Base-by-base conservation (phyloP, 2,329 filamentous ascomycete species). In the Hymenotorrendiella dingleyae region DNA sequence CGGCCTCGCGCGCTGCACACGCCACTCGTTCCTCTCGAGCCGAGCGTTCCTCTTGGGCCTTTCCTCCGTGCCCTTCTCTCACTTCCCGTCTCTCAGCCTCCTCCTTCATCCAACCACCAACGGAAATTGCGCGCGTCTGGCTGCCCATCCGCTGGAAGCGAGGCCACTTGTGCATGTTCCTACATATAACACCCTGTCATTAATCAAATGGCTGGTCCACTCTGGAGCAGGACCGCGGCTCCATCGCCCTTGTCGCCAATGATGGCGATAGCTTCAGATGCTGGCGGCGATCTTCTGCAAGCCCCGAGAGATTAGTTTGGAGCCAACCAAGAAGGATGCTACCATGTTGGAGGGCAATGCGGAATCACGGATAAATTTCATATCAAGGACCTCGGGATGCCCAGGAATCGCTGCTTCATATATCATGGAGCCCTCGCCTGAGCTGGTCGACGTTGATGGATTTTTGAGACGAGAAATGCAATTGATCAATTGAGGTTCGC, bases 11-110 rank as follows among this genome's bases (percentile, higher is more conserved):
- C 29, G 14, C 29, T 6, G 26, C 36, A 38, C 36, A 19, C 36
- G 24, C 36, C 36, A 38, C 24, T 38, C 36, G 26, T 38, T 38
- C 36, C 36, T 33, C 29, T n/a, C n/a, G n/a, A n/a, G n/a, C n/a
- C n/a, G n/a, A n/a, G n/a, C n/a, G n/a, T 16, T 9, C 29, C 29
- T 33, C 29, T 17, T 33, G 24, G 12, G 12, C 12, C 29, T 17
- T 9, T 33, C 29, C 14, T 27, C 23, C 34, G 19, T 34, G 19
- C 12, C 12, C 35, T 22, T 36, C 22, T 22, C 20, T 9, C n/a
- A 20, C 7, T 14, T 14, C 35, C 17, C 22, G 11, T 28, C 16
- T 11, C 4, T 24, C n/a, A 37, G 24, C 36, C 36, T 26, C 24
- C n/a, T 38, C 24, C 32, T 28, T 20, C 34, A 24, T 14, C 34